Percentiles rank a stretch among this genome's conserved stretches.
Conservation (phyloP, 805 yeast genomes). For the Sugiyamaella mastotermitis region DNA sequence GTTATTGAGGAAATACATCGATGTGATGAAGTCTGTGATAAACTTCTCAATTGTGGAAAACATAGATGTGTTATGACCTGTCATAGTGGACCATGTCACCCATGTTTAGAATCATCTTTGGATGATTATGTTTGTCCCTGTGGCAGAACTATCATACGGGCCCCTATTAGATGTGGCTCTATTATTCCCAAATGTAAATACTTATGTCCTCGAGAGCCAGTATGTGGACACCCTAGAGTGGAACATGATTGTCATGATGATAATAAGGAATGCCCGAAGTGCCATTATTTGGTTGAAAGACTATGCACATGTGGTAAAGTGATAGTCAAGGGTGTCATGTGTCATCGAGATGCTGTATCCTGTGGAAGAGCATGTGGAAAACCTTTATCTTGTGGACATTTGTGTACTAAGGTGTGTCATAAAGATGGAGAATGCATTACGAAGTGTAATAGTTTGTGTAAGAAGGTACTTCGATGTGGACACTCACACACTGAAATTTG, state of each 20-base stretch:
- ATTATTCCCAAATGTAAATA: constrained; percentile 55
- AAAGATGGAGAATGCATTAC: constrained; percentile 50
- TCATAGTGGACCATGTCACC: constrained; percentile 74
- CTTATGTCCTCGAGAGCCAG: constrained; percentile 50
- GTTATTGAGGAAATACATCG: constrained; percentile 67
- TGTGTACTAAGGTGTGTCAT: constrained; percentile 54
- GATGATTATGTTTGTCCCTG: constrained; percentile 77
- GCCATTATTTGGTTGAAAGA: constrained; percentile 49
- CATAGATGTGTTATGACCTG: constrained; percentile 68
- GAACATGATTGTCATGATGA: constrained; percentile 71
- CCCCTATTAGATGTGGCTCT: constrained; percentile 84
- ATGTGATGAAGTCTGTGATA: constrained; percentile 62
- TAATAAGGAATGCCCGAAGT: constrained; percentile 61
- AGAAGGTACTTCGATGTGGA: constrained; percentile 50
- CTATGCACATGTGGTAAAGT: constrained; percentile 57
- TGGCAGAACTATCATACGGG: constrained; percentile 68
- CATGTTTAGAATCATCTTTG: constrained; percentile 74
- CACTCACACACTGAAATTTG: constrained; percentile 62
- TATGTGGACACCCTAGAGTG: constrained; percentile 69
- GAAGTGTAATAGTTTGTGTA: constrained; percentile 58
- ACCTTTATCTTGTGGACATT: constrained; percentile 45
- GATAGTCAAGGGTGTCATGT: constrained; percentile 54
- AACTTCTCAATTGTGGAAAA: constrained; percentile 52
- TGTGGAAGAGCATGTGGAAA: constrained; percentile 64
- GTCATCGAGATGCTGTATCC: constrained; percentile 62